phyloP scores from a whole-genome alignment of 2,329 filamentous ascomycete genomes.

The Endocalyx cinctus region DNA sequence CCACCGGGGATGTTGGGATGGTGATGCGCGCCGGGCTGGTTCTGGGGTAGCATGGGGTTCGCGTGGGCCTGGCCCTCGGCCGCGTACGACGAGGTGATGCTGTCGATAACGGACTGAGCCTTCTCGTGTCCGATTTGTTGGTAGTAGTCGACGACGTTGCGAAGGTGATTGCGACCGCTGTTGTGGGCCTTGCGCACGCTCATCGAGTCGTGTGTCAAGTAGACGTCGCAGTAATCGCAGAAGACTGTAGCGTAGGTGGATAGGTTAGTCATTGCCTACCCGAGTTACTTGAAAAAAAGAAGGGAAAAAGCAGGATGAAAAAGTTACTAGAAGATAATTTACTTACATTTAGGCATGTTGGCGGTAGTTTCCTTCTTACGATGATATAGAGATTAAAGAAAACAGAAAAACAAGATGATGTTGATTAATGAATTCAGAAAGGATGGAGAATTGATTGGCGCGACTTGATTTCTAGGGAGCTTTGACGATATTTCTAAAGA shows the following conservation, averaged over 20 bases:
- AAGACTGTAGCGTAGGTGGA: constrained; percentile 53
- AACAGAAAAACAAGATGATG: not conserved
- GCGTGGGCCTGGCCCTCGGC: constrained; percentile 84
- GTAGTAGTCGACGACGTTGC: constrained; percentile 98
- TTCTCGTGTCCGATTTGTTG: constrained; percentile 99
- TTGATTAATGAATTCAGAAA: too few species aligned
- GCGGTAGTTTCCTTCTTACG: constrained; percentile 4
- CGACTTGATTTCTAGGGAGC: too few species aligned
- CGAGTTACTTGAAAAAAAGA: constrained; percentile 34
- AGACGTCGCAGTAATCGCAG: constrained; percentile 99
- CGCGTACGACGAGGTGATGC: constrained; percentile 92
- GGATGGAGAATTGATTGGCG: too few species aligned
- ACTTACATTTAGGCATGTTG: constrained; percentile 79
- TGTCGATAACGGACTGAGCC: constrained; percentile 96
- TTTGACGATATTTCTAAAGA: too few species aligned
- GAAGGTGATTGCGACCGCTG: constrained; percentile 89
- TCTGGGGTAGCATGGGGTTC: constrained; percentile 77
- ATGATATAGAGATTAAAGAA: constrained; percentile 5
- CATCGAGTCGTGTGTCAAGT: constrained; percentile 99
- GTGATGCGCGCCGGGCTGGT: constrained; percentile 55
- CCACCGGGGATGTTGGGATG: too few species aligned
- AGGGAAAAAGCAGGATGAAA: constrained; percentile 30
- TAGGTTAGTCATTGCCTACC: too few species aligned
- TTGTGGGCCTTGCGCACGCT: constrained; percentile 99
- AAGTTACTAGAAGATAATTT: constrained; percentile 15